Evolutionary conservation across 257 asterid species (phyloP), one percentile per base, ranked within the genome.

Genomic region (Nicotiana tabacum): DNA sequence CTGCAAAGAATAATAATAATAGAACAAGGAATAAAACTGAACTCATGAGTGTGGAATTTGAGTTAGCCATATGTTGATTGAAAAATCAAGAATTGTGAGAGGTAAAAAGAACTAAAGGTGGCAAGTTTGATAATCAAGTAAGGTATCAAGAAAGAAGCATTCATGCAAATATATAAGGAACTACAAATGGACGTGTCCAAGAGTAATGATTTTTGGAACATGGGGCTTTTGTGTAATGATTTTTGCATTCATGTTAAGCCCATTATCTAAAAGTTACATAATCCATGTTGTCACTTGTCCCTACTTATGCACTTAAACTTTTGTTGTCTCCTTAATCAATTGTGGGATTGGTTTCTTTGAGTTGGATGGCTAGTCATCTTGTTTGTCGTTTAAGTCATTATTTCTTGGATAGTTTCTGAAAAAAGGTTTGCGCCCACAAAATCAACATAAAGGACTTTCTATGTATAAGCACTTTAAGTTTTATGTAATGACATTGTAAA

Each of bases 21-120:
- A 61, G 24, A 58, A 43, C 51, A 43, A 48, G 62, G 24, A 74
- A 74, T 13, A 74, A 18, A 24, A 64, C 35, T 35, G 66, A 61
- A 58, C 56, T 76, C 35, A 29, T 29, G 30, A 62, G 33, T 17
- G 43, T 35, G 51, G 79, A 84, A 13, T 18, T 78, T 67, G 89
- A 85, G 79, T 78, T 66, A 21, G 88, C 87, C 93, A 91, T 88
- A 46, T 3, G 15, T 15, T 53, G 18, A 53, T 53, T 6, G 6
- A 21, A 4, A 57, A 58, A 6, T 61, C 58, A 61, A 79, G 35
- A 78, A 15, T n/a, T 61, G 37, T 11, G 58, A 60, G 35, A 33
- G 16, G 2, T 0, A 29, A 16, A 46, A 60, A 37, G 43, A 37
- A 57, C 9, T 55, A 17, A 18, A 55, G 18, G 57, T 72, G 57